These are phyloP conservation scores for Pythium dissotocum DNA, from an alignment of 352 stramenopile genomes.

Conservation along the genomic window DNA sequence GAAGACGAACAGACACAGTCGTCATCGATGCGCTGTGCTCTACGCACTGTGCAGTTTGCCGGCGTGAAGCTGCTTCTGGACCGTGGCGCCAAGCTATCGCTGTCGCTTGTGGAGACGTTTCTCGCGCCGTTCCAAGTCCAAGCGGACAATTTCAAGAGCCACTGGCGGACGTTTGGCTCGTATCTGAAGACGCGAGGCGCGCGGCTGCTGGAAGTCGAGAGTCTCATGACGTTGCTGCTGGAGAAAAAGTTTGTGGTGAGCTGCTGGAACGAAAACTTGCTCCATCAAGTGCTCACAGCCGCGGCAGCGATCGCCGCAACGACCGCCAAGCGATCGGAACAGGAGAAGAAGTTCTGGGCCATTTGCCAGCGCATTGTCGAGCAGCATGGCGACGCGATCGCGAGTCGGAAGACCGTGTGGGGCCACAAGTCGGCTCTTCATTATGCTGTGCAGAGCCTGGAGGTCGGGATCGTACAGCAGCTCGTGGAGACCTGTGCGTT, in stretches of 20 bases:
- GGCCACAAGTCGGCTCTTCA: conserved; percentile 45
- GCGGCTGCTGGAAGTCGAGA: conserved; percentile 43
- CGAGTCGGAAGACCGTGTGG: conserved; percentile 40
- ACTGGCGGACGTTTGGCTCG: conserved; percentile 41
- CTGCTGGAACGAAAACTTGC: conserved; percentile 43
- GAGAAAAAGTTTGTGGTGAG: conserved; percentile 22
- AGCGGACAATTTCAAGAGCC: conserved; percentile 16
- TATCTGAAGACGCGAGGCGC: conserved; percentile 35
- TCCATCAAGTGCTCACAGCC: conserved; percentile 43
- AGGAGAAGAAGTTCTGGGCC: conserved; percentile 48
- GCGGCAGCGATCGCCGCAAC: conserved; percentile 41
- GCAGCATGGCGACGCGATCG: conserved; percentile 32
- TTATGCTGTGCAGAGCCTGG: conserved; percentile 44
- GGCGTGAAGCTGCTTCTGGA: conserved; percentile 45
- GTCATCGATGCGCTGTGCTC: conserved; percentile 40
- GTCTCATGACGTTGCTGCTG: conserved; percentile 45
- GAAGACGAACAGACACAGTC: conserved; percentile 13
- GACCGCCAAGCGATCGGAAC: conserved; percentile 29
- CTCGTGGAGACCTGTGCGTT: conserved; percentile 42
- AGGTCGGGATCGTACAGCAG: conserved; percentile 37
- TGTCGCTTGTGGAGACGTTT: conserved; percentile 36
- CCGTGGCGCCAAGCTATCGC: conserved; percentile 37
- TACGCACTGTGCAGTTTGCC: conserved; percentile 38
- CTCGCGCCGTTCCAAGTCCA: conserved; percentile 31
- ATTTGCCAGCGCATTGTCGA: conserved; percentile 39